Base-by-base conservation (phyloP, 495 filamentous ascomycete genomes). In the Hypoxylon perforatum region DNA sequence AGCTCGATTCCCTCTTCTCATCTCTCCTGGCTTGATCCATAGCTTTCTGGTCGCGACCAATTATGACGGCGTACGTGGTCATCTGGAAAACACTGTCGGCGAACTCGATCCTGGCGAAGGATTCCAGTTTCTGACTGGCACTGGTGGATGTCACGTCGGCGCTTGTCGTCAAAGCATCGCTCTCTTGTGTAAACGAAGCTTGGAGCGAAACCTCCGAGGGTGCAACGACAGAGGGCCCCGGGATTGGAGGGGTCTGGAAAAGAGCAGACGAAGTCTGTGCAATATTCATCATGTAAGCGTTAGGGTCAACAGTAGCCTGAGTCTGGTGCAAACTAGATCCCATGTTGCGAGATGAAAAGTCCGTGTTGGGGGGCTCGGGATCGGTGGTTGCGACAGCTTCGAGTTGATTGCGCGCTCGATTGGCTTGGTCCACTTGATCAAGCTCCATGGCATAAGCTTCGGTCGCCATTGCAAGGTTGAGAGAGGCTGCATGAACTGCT, bases 81-180 rank as follows among this genome's bases (percentile, higher is more conserved):
- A 84, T 82, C 69, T 82, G 79, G 49, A 84, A 84, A 36, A 76
- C 74, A 57, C 81, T 81, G 57, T 84, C 81, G 68, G 78, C 80
- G 41, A 84, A 84, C 65, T 84, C 81, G 57, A 84, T 78, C 49
- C 76, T 74, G 19, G 81, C 81, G 60, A 84, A 84, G 23, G 80
- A 82, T 69, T 82, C 79, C n/a, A 84, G 69, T 17, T 76, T 72
- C 49, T 76, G 62, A 33, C 76, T 75, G 14, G 62, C 55, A 42
- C 56, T 72, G 25, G 71, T 59, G 14, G 70, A 70, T 18, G 63
- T 54, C 14, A 50, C 67, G 33, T 70, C 63, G 44, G 46, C 59
- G 57, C 44, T 71, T 28, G 63, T 58, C 3, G 61, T 63, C n/a
- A 63, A 36, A 25, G 38, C 68, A 57, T 75, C 55, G 39, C 65